Evolutionary conservation across 805 yeast genomes (phyloP).

Genomic region (Ogataea philodendri): DNA sequence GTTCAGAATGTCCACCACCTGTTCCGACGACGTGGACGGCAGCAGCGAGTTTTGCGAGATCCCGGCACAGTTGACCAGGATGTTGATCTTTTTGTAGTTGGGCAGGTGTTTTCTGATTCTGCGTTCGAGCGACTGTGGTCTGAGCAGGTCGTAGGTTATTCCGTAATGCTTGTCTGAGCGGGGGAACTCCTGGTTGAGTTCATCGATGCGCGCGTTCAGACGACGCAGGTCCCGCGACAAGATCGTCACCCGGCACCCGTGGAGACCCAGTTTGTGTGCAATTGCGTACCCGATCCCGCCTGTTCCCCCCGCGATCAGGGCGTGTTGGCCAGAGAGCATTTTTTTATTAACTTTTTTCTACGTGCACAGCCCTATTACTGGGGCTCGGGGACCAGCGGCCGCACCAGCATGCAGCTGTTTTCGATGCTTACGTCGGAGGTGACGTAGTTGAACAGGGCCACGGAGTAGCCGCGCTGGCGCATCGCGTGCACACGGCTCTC

Average conservation of each 20-base stretch:
- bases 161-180: conserved; percentile 30
- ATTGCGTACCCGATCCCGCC: conserved; percentile 63
- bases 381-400: too few species aligned
- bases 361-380: too few species aligned
- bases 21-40: conserved; percentile 38
- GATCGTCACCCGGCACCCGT: conserved; percentile 53
- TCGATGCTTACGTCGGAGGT: conserved; percentile 60
- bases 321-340: conserved; percentile 30
- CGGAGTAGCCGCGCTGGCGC: conserved; percentile 38
- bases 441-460: conserved; percentile 58
- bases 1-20: conserved; percentile 45
- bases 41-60: conserved; percentile 56
- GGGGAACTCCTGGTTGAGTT: conserved; percentile 22
- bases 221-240: conserved; percentile 45
- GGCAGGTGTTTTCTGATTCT: conserved; percentile 17
- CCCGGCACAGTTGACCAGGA: conserved; percentile 68
- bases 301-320: conserved; percentile 67
- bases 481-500: conserved; percentile 62
- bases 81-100: conserved; percentile 37
- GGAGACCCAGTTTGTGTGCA: conserved; percentile 45
- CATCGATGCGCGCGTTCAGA: conserved; percentile 31
- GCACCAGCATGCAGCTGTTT: conserved; percentile 41
- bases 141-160: conserved; percentile 32
- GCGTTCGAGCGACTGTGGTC: conserved; percentile 12
- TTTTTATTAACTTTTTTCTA: neutral